These are phyloP conservation scores for Ophiocytium majus DNA, from an alignment of 352 stramenopile species.

Conservation along the genomic window DNA sequence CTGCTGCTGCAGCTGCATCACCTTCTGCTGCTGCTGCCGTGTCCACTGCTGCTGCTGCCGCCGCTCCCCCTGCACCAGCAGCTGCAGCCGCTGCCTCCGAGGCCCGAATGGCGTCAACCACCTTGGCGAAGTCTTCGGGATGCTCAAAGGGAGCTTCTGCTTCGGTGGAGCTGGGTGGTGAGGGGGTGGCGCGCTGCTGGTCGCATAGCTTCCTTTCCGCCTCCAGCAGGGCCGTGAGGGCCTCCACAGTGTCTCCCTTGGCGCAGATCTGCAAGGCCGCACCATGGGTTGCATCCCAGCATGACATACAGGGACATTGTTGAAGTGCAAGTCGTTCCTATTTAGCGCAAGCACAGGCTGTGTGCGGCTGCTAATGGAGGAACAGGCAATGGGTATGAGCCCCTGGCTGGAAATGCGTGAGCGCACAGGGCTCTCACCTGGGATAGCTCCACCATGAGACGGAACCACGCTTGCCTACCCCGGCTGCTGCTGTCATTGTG, in stretches of 20 bases:
- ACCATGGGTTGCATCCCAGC: too few relatives aligned
- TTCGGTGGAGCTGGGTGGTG: conserved; percentile 22
- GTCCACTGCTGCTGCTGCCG: conserved; percentile 18
- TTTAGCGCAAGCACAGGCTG: too few relatives aligned
- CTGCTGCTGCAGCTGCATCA: too few relatives aligned
- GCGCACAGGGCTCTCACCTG: too few relatives aligned
- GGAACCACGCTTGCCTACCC: not conserved
- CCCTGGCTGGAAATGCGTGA: too few relatives aligned
- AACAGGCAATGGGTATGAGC: too few relatives aligned
- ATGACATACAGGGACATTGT: too few relatives aligned
- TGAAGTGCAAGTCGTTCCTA: too few relatives aligned
- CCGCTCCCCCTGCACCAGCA: not conserved
- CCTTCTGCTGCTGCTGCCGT: too few relatives aligned
- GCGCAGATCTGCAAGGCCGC: conserved; percentile 52
- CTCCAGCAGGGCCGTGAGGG: conserved; percentile 38
- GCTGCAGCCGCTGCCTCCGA: conserved; percentile 1
- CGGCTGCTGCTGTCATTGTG: too few relatives aligned
- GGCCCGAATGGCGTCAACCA: conserved; percentile 20
- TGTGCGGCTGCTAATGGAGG: too few relatives aligned
- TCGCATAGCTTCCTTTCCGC: conserved; percentile 26
- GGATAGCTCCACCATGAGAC: not conserved
- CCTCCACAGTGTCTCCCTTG: conserved; percentile 47
- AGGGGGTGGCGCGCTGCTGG: not conserved
- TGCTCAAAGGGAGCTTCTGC: not conserved
- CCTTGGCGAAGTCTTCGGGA: conserved; percentile 44